A percentile compares a stretch with the other conserved stretches of the same genome.
These are phyloP conservation scores for Vitellaria paradoxa DNA, from an alignment of 179 eudicot genomes.

Conservation along the genomic window DNA sequence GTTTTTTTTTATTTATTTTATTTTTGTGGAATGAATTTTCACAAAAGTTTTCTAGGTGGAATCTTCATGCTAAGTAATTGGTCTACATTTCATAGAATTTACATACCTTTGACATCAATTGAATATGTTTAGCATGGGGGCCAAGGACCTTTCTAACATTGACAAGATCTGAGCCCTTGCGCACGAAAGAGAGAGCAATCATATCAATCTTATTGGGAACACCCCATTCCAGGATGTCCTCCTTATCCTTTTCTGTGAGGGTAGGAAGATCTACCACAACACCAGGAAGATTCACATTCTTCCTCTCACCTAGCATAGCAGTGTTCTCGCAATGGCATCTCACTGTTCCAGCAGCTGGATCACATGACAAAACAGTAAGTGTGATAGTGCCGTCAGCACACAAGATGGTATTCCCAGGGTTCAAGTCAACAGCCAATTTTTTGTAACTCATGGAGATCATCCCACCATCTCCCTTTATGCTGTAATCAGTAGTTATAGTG, in stretches of 20 bases:
- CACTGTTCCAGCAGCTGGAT: slow-evolving; percentile 23
- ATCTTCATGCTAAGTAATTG: not conserved
- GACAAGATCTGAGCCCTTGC: slow-evolving; percentile 30
- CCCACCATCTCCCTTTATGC: slow-evolving; percentile 20
- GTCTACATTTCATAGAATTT: not conserved
- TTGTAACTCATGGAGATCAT: slow-evolving; percentile 29
- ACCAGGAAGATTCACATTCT: slow-evolving; percentile 33
- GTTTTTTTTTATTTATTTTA: too few relatives aligned
- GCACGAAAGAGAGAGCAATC: slow-evolving; percentile 29
- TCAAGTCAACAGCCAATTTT: slow-evolving; percentile 23
- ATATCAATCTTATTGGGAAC: slow-evolving; percentile 29
- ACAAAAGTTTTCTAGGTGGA: not conserved
- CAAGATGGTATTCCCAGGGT: slow-evolving; percentile 25
- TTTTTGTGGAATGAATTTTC: too few relatives aligned
- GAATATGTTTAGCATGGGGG: slow-evolving; percentile 22
- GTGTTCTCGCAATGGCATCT: slow-evolving; percentile 27
- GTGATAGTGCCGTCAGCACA: slow-evolving; percentile 31
- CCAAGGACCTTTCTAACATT: slow-evolving; percentile 31
- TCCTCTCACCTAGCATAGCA: slow-evolving; percentile 27
- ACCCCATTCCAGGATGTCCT: slow-evolving; percentile 28
- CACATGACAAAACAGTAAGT: slow-evolving; percentile 21
- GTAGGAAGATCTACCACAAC: slow-evolving; percentile 33
- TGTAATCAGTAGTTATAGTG: slow-evolving; percentile 23
- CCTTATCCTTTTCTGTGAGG: slow-evolving; percentile 30
- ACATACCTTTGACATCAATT: slow-evolving; percentile 29